Evolutionary conservation across 2,329 filamentous ascomycete genomes (phyloP).

Genomic region (Cladosporium colombiae): DNA sequence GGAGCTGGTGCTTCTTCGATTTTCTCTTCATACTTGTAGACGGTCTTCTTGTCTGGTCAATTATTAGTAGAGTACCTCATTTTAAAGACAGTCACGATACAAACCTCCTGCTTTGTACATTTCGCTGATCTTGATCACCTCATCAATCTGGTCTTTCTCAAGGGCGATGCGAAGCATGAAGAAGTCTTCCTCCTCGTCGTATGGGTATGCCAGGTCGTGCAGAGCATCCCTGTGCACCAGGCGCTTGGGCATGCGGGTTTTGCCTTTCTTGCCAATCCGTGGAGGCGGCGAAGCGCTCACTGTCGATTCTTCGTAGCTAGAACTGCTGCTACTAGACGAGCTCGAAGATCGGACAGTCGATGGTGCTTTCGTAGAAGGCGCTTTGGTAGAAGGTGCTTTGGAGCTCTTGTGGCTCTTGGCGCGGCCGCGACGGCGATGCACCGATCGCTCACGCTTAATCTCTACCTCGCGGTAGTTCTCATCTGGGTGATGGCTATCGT

Average conservation of each 20-base stretch:
- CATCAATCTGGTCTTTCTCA: conserved; percentile 87
- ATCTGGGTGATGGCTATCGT: conserved; percentile 42
- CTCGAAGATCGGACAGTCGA: conserved; percentile 29
- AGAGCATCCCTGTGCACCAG: conserved; percentile 80
- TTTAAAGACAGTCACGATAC: conserved; percentile 21
- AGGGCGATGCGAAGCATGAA: conserved; percentile 82
- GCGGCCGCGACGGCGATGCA: conserved; percentile 31
- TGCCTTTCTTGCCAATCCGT: conserved; percentile 64
- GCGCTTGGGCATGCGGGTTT: conserved; percentile 81
- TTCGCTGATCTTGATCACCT: conserved; percentile 80
- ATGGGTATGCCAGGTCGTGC: conserved; percentile 82
- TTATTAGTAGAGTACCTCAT: conserved; percentile 23
- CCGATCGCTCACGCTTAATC: conserved; percentile 49
- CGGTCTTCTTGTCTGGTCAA: conserved; percentile 36
- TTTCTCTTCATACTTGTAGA: conserved; percentile 40
- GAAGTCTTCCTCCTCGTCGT: conserved; percentile 80
- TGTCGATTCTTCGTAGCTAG: conserved; percentile 38
- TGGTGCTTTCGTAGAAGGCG: conserved; percentile 22
- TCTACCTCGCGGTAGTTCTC: conserved; percentile 54
- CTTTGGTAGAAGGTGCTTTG: conserved; percentile 14
- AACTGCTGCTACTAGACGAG: conserved; percentile 41
- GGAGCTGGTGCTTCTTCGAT: conserved; percentile 25
- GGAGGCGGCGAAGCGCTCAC: conserved; percentile 35
- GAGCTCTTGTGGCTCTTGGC: conserved; percentile 28
- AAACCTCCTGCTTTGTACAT: conserved; percentile 59